These are phyloP conservation scores for Mycena floridula DNA, from an alignment of 768 basidiomycete genomes.

Conservation along the genomic window DNA sequence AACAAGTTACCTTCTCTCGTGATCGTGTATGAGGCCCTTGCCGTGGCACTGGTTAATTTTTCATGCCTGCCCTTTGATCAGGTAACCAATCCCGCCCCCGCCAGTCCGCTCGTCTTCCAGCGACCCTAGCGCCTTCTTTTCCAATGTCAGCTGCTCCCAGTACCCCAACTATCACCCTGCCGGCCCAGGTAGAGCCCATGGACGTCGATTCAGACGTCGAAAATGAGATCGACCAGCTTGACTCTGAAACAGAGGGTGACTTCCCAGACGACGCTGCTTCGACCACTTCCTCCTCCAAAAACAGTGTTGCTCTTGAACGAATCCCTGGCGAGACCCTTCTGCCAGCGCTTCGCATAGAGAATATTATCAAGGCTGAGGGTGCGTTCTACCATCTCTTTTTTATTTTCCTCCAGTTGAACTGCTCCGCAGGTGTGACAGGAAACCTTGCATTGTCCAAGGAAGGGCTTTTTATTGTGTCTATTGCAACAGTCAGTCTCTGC, in stretches of 20 bases:
- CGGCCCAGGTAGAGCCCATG: no score
- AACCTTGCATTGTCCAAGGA: slow-evolving; percentile 70
- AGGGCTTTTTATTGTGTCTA: slow-evolving; percentile 64
- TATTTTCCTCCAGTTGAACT: slow-evolving; percentile 4
- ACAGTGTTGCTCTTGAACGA: slow-evolving; percentile 31
- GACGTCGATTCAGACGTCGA: slow-evolving; percentile 36
- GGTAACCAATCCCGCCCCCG: no score
- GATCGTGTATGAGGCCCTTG: no score
- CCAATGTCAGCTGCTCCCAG: no score
- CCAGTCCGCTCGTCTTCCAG: no score
- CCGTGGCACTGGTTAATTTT: no score
- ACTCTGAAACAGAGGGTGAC: slow-evolving; percentile 45
- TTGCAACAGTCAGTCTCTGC: slow-evolving; percentile 57
- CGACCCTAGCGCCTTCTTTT: no score
- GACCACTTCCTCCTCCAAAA: slow-evolving; percentile 9
- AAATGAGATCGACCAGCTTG: slow-evolving; percentile 63
- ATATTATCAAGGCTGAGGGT: slow-evolving; percentile 78
- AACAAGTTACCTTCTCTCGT: no score
- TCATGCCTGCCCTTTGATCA: no score
- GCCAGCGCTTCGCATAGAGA: slow-evolving; percentile 63
- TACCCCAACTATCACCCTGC: not conserved
- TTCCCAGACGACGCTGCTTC: slow-evolving; percentile 12
- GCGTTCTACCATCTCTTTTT: slow-evolving; percentile 19
- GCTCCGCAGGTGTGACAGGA: slow-evolving; percentile 37
- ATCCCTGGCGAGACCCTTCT: slow-evolving; percentile 62